Base-by-base conservation (phyloP, 2,329 filamentous ascomycete genomes). In the Fusarium lateritium region DNA sequence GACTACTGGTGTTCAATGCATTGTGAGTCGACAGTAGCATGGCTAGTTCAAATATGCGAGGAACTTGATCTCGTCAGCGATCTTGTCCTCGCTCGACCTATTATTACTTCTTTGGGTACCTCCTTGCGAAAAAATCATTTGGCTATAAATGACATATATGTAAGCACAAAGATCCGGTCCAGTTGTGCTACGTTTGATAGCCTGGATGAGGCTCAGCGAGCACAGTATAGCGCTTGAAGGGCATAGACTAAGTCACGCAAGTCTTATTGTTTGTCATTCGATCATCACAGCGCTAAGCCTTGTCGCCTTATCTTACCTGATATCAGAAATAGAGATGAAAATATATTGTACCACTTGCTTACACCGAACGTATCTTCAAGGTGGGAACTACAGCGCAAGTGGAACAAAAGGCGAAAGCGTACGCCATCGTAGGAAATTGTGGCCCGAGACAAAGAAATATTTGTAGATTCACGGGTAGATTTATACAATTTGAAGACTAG, bases 1-100 rank as follows among this genome's bases (percentile, higher is more conserved):
- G n/a, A 19, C 11, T 19, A 36, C 19, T 26, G 24, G n/a, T 54
- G 19, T n/a, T 21, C 17, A 24, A 28, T 17, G 28, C 7, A 34
- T n/a, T 17, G 28, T 55, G 22, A 50, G n/a, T 57, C 17, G 28
- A 53, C 4, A 21, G 46, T 57, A 42, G n/a, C 21, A 57, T 21
- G 36, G 42, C 28, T 7, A 17, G 22, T 22, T 34, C 38, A 42
- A 15, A 53, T 9, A 14, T 28, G 11, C 31, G 15, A 26, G 26
- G 17, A 42, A 13, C 11, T 53, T 19, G n/a, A 42, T 53, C 14
- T 43, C 19, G 50, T 28, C n/a, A 36, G 36, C 26, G 21, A 39
- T 21, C 17, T 9, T 34, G 11, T 6, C 4, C 40, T 14, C 6
- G 7, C 19, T 45, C 7, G 28, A 39, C 38, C 38, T n/a, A 54